Evolutionary conservation across 352 stramenopile species (phyloP).

Genomic region (Phytophthora kernoviae): DNA sequence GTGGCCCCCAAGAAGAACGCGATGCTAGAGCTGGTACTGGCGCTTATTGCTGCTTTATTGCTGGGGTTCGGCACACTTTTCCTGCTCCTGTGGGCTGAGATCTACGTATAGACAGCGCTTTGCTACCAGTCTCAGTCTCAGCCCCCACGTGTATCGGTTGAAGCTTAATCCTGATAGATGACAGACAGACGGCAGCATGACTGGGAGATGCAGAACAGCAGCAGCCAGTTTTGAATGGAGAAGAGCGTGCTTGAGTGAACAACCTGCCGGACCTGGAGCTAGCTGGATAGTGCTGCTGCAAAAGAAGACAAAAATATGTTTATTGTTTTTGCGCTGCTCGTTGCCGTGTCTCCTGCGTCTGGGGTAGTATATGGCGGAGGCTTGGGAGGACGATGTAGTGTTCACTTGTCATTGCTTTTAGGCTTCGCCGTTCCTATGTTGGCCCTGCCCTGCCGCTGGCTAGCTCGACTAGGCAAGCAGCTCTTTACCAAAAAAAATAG

Average conservation of each 20-base stretch:
- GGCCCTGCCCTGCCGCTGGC: slow-evolving; percentile 28
- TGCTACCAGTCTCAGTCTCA: background rate
- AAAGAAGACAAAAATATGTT: slow-evolving; percentile 38
- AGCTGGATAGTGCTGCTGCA: slow-evolving; percentile 9
- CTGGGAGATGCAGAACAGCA: background rate
- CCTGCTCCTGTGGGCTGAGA: slow-evolving; percentile 87
- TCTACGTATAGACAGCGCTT: slow-evolving; percentile 75
- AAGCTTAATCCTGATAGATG: slow-evolving; percentile 25
- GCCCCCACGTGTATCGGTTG: slow-evolving; percentile 3
- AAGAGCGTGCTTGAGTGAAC: background rate
- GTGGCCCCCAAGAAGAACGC: slow-evolving; percentile 82
- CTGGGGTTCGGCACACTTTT: slow-evolving; percentile 86
- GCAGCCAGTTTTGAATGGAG: slow-evolving; percentile 18
- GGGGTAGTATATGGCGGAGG: slow-evolving; percentile 12
- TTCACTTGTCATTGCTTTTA: slow-evolving; percentile 42
- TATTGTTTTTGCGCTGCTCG: slow-evolving; percentile 38
- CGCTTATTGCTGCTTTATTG: slow-evolving; percentile 69
- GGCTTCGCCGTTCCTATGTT: slow-evolving; percentile 40
- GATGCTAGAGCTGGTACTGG: slow-evolving; percentile 67
- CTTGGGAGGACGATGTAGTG: slow-evolving; percentile 25
- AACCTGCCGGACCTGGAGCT: background rate
- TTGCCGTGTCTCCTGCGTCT: slow-evolving; percentile 23
- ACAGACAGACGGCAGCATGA: background rate
- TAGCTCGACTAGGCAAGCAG: slow-evolving; percentile 28
- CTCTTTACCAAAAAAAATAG: slow-evolving; percentile 31